Conservation (phyloP, 345 rosid genomes). For the Eucalyptus paniculata region DNA sequence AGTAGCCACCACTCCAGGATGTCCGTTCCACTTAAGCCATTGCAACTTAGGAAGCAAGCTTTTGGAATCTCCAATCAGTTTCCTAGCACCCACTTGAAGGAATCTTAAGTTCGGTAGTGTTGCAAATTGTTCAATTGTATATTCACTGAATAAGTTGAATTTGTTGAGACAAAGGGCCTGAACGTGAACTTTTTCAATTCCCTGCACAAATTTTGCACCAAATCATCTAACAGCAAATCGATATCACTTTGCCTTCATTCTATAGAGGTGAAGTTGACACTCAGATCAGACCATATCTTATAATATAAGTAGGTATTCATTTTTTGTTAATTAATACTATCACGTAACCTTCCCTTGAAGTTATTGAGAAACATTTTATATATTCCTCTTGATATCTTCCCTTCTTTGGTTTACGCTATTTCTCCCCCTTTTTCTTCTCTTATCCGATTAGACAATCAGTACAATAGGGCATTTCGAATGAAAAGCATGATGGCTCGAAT, state of each 20-base stretch:
- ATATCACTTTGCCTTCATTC: not conserved
- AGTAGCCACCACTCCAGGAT: too few relatives aligned
- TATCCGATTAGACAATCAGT: rapidly evolving
- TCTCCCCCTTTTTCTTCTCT: not conserved
- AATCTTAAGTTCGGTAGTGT: too few relatives aligned
- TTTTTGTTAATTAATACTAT: rapidly evolving
- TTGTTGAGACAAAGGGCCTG: not conserved
- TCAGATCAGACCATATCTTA: rapidly evolving
- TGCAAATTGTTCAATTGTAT: not conserved
- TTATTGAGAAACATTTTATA: too few relatives aligned
- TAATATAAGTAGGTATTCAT: too few relatives aligned
- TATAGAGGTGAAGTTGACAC: rapidly evolving
- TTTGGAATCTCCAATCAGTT: too few relatives aligned
- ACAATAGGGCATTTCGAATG: not conserved
- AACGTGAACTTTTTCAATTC: not conserved
- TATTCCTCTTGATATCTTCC: not conserved
- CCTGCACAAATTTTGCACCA: not conserved
- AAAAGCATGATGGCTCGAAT: not conserved
- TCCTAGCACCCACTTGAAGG: too few relatives aligned
- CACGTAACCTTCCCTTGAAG: not conserved
- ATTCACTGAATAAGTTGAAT: rapidly evolving
- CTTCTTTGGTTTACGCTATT: not conserved
- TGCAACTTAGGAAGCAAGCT: too few relatives aligned
- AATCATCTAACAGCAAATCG: rapidly evolving
- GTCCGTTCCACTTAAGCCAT: too few relatives aligned